Evolutionary conservation across 306 rosid species (phyloP), one percentile per base, ranked within the genome.

Genomic region (Dalbergia oliveri): DNA sequence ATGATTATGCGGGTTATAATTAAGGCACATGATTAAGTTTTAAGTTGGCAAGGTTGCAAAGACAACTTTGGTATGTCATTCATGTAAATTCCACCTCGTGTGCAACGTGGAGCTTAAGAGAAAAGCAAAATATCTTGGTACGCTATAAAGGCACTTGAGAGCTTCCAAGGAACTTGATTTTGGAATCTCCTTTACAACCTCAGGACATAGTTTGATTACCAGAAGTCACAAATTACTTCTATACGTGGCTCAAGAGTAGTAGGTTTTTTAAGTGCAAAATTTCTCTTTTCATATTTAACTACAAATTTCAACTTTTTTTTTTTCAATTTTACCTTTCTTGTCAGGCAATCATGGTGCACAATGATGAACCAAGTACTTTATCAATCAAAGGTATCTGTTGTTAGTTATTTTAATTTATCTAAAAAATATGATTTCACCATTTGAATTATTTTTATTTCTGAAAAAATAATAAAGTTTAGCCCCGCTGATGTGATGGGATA

Each of bases 41-140:
- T 13, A 51, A 51, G 64, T 60, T 8, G 33, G 37, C 50, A 41
- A 19, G 15, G 19, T 34, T 34, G 37, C 62, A 26, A 71, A 51
- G 37, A 2, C 34, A 7, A 70, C 7, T 45, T 45, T 45, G 15
- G n/a, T 14, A 47, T 47, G 53, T 11, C 23, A 73, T 45, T n/a
- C n/a, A n/a, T n/a, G n/a, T n/a, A n/a, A n/a, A n/a, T n/a, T 43
- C 23, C 37, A 63, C 79, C 68, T 67, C 15, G 21, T 26, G 41
- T 73, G 60, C 26, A 65, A 81, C 74, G 73, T 73, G 75, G 53
- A 54, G 39, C 84, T 64, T 51, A 72, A 65, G 19, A 21, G 59
- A 80, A 62, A 53, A 62, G 49, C 45, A 71, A 51, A 50, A 35
- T 54, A 15, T 15, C 21, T 39, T 65, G 75, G 63, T 11, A 41